Evolutionary conservation across 345 rosid species (phyloP).

Genomic region (Eucalyptus polybractea): DNA sequence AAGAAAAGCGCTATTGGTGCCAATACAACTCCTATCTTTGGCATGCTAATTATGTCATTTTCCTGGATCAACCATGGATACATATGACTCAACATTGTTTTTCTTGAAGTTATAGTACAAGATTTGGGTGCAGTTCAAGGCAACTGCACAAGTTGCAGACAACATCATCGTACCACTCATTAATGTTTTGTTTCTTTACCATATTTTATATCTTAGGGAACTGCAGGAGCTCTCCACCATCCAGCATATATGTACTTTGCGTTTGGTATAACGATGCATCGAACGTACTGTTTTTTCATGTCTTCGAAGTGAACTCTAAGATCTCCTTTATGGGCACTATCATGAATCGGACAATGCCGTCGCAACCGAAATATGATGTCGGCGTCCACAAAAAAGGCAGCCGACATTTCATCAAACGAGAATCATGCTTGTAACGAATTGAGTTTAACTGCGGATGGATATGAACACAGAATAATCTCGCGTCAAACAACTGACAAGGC

Average conservation of each 20-base stretch:
- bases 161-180: background rate
- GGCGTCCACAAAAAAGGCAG: background rate
- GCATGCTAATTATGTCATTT: background rate
- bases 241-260: background rate
- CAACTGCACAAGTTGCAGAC: background rate
- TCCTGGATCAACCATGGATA: background rate
- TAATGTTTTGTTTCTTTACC: background rate
- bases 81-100: background rate
- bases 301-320: background rate
- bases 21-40: background rate
- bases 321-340: background rate
- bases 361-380: background rate
- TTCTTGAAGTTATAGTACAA: background rate
- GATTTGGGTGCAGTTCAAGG: background rate
- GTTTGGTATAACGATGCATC: background rate
- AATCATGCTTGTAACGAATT: background rate
- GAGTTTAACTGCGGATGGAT: background rate
- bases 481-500: background rate
- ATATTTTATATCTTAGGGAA: background rate
- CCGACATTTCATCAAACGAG: background rate
- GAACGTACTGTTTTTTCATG: background rate
- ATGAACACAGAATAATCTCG: background rate
- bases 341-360: background rate
- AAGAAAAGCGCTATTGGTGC: background rate
- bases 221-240: background rate